A percentile compares a stretch with the other conserved stretches of the same genome.
These are phyloP conservation scores for Sordariomycetes sp. DNA, from an alignment of 2,329 filamentous ascomycete genomes.

Conservation along the genomic window DNA sequence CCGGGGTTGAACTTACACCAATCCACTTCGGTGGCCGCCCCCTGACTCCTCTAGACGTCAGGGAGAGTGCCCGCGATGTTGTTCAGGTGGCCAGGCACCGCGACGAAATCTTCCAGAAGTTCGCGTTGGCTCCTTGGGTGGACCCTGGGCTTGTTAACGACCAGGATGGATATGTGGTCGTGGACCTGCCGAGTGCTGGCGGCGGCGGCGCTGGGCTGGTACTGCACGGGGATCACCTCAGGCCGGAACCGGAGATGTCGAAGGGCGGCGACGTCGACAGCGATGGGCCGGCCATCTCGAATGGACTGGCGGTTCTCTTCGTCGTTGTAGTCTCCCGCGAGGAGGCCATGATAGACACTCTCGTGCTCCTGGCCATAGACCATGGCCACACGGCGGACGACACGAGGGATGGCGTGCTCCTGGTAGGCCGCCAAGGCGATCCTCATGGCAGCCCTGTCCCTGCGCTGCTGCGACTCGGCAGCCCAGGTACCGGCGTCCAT, in stretches of 20 bases:
- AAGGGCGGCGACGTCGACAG: not conserved
- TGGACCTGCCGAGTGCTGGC: not conserved
- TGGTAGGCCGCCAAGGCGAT: not conserved
- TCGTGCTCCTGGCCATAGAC: not conserved
- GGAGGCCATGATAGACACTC: not conserved
- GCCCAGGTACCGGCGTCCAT: not conserved
- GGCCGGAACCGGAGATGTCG: not conserved
- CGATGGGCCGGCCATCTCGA: not conserved
- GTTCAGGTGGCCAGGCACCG: too few species aligned
- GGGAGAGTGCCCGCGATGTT: too few species aligned
- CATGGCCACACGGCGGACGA: not conserved
- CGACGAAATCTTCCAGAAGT: too few species aligned
- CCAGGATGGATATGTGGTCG: slow-evolving; percentile 1
- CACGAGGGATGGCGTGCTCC: not conserved
- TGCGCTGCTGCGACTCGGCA: not conserved
- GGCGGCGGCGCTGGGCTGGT: not conserved
- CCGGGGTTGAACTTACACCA: not conserved
- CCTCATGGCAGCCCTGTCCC: not conserved
- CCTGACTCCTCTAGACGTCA: not conserved
- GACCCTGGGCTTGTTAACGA: not conserved
- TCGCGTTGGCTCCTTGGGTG: not conserved
- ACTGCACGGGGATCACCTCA: not conserved
- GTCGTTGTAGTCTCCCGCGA: not conserved
- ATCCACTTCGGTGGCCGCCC: not conserved
- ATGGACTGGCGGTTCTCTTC: not conserved